phyloP scores from a whole-genome alignment of 805 yeast species.

The Sporopachydermia lactativora region DNA sequence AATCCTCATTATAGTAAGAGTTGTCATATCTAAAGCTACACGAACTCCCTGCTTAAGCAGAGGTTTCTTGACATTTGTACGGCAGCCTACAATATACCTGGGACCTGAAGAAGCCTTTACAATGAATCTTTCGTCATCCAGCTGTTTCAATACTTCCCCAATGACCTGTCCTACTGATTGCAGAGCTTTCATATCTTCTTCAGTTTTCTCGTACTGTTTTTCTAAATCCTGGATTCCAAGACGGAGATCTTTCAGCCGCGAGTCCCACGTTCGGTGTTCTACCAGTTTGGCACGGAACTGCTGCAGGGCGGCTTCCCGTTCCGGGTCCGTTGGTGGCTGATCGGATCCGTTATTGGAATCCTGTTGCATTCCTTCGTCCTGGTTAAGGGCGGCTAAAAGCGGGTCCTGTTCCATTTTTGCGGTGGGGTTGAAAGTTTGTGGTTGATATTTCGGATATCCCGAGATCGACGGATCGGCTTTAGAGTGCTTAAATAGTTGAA shows the following conservation, averaged over 20 bases:
- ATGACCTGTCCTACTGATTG: constrained; percentile 96
- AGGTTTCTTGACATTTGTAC: constrained; percentile 79
- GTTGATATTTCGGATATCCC: too few species aligned
- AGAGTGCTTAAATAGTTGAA: too few species aligned
- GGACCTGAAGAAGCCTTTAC: constrained; percentile 97
- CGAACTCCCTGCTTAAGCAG: constrained; percentile 84
- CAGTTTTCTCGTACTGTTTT: constrained; percentile 79
- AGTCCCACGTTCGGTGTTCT: constrained; percentile 93
- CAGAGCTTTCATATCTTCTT: constrained; percentile 90
- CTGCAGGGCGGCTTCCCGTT: constrained; percentile 61
- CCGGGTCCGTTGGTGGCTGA: constrained; percentile 40
- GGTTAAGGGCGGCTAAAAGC: constrained; percentile 18
- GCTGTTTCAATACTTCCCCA: constrained; percentile 91
- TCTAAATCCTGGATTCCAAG: constrained; percentile 73
- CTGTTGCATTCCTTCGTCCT: constrained; percentile 14
- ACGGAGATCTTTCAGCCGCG: constrained; percentile 73
- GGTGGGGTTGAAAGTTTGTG: too few species aligned
- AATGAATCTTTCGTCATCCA: constrained; percentile 87
- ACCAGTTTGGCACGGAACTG: constrained; percentile 74
- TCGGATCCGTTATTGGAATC: too few species aligned
- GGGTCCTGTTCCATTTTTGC: constrained; percentile 14
- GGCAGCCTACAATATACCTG: constrained; percentile 92
- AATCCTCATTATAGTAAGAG: constrained; percentile 93
- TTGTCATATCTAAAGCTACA: constrained; percentile 95
- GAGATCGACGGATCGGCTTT: too few species aligned